These are phyloP conservation scores for Phragmites australis DNA, from an alignment of 176 grass and related monocot genomes.

Conservation along the genomic window DNA sequence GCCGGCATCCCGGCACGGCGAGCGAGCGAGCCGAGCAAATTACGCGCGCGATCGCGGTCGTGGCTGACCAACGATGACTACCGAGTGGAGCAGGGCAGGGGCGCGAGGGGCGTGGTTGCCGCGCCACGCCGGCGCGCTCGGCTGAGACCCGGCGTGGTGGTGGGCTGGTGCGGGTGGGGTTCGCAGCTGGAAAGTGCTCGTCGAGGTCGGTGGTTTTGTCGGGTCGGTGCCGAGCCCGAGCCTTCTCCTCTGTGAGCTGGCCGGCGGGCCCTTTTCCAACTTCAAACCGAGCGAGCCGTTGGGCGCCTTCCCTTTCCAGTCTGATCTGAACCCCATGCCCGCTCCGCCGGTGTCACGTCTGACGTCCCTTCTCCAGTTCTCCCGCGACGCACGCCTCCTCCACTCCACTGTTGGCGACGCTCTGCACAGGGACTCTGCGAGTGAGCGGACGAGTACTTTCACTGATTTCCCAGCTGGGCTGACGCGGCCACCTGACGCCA, in stretches of 20 bases:
- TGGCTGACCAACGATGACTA: neutral
- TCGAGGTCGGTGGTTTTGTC: slow-evolving; percentile 53
- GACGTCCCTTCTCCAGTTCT: too few species aligned
- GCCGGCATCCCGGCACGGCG: too few species aligned
- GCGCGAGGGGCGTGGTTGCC: neutral
- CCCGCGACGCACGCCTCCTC: neutral
- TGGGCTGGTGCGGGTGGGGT: slow-evolving; percentile 32
- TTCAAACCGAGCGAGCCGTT: slow-evolving; percentile 47
- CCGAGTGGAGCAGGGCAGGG: neutral
- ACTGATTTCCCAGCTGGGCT: neutral
- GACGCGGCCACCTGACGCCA: neutral
- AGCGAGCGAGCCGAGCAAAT: neutral
- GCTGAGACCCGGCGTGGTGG: neutral
- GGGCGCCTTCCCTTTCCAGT: neutral
- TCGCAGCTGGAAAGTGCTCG: slow-evolving; percentile 46
- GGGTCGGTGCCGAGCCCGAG: slow-evolving; percentile 1
- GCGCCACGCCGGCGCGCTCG: neutral
- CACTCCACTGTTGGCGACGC: neutral
- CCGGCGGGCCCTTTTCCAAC: slow-evolving; percentile 24
- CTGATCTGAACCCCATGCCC: neutral
- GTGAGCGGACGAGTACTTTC: neutral
- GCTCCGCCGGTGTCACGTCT: slow-evolving; percentile 4
- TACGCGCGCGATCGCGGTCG: too few species aligned
- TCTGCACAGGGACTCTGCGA: neutral
- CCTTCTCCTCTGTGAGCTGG: slow-evolving; percentile 6